These are phyloP conservation scores for Volvox reticuliferus DNA, from an alignment of 139 green algal genomes.

Conservation along the genomic window DNA sequence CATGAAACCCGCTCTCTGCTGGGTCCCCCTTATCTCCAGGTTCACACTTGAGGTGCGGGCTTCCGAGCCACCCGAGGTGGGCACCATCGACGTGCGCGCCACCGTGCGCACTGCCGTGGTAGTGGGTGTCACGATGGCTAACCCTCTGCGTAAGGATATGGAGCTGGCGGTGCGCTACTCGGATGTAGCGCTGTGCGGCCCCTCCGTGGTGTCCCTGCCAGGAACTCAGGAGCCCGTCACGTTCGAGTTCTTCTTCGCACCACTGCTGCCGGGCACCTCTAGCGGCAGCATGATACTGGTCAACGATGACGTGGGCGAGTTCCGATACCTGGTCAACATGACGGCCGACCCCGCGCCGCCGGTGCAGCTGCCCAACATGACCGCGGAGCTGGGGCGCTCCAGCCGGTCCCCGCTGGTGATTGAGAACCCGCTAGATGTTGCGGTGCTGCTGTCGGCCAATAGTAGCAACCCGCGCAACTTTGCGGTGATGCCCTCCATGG, in stretches of 20 bases:
- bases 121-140: constrained; percentile 50
- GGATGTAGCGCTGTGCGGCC: constrained; percentile 60
- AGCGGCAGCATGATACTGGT: constrained; percentile 64
- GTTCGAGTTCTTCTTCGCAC: constrained; percentile 75
- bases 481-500: constrained; percentile 14
- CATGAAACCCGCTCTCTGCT: too few species aligned
- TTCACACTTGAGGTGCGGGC: constrained; percentile 74
- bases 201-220: constrained; percentile 50
- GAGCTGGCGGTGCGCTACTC: constrained; percentile 62
- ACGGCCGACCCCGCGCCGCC: constrained; percentile 53
- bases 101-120: constrained; percentile 62
- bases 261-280: constrained; percentile 56
- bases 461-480: constrained; percentile 62
- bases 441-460: constrained; percentile 15
- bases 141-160: constrained; percentile 65
- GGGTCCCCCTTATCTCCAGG: not conserved
- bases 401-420: constrained; percentile 47
- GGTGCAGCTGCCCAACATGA: constrained; percentile 52
- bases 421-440: constrained; percentile 67
- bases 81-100: constrained; percentile 64
- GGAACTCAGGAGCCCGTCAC: not conserved
- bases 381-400: constrained; percentile 60
- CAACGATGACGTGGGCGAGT: constrained; percentile 76
- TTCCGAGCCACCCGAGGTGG: constrained; percentile 68
- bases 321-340: constrained; percentile 73